Base-by-base conservation (phyloP, 2,329 filamentous ascomycete species). In the Fusarium oligoseptatum region DNA sequence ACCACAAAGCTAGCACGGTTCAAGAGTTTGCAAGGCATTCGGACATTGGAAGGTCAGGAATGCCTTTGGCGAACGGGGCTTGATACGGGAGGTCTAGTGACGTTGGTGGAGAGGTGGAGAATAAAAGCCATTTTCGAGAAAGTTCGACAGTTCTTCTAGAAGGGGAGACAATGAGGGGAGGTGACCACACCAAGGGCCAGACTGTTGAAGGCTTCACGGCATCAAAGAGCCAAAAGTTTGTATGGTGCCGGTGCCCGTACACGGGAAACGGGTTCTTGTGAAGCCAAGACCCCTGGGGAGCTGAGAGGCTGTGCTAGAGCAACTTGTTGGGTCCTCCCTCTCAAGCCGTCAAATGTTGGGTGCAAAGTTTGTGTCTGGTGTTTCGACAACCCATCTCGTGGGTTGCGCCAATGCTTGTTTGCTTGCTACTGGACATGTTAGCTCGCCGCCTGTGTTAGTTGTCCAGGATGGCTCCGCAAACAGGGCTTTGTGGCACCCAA, bases 111-210 rank as follows among this genome's bases (percentile, higher is more conserved):
- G 36, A 56, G 20, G 41, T 50, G 39, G 32, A 48, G 41, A 36
- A 36, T 29, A 17, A 17, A 29, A 52, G 24, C 37, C 27, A n/a
- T 34, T 52, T 72, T 64, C 52, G n/a, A 52, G 12, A 56, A 34
- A 71, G 64, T 45, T 64, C 50, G 45, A 39, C 22, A 57, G 50
- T 20, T 37, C 48, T 72, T 69, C 66, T 20, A 72, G 50, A 72
- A 73, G 65, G 45, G 36, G 58, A 17, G 60, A 39, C 58, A n/a
- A 43, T 32, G 15, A 22, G 20, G 22, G 14, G 20, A 24, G 60
- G 20, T 3, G 57, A 36, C 61, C 29, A 29, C 29, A 32, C 37
- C 36, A 67, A 60, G 39, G 50, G 32, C 34, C 5, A 29, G 27
- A 37, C 27, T 41, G 60, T 24, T 36, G 62, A 57, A 55, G 62